phyloP scores from a whole-genome alignment of 83 land plant species.

The Picea engelmannii region DNA sequence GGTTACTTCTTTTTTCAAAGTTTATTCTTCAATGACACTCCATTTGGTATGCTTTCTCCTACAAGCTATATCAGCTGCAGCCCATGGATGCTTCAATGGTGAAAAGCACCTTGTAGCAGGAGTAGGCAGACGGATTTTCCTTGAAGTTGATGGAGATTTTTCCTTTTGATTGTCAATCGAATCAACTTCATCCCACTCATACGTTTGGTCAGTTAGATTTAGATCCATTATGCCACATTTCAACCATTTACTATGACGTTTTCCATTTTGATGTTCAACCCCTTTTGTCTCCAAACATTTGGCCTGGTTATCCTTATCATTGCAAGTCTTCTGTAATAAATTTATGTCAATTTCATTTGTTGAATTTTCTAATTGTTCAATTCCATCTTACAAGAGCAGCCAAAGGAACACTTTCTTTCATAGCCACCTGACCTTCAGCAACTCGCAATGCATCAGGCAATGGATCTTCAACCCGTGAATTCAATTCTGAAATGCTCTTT shows the following conservation, averaged over 20 bases:
- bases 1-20: slow-evolving; percentile 3
- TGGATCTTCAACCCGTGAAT: slow-evolving; percentile 10
- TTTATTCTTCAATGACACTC: neutral
- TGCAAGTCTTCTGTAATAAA: no score
- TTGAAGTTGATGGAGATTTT: slow-evolving; percentile 5
- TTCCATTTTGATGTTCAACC: neutral
- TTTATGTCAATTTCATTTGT: no score
- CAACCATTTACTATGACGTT: neutral
- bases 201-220: neutral
- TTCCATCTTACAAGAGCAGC: neutral
- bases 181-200: neutral
- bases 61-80: neutral
- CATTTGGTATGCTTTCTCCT: slow-evolving; percentile 9
- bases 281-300: neutral
- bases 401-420: neutral
- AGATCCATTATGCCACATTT: slow-evolving; percentile 4
- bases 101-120: neutral
- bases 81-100: neutral
- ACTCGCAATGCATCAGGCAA: neutral
- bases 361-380: neutral
- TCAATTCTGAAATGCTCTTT: slow-evolving; percentile 1
- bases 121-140: neutral
- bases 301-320: no score
- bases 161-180: neutral
- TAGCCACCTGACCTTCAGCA: neutral